These are phyloP conservation scores for Pythium oligandrum DNA, from an alignment of 352 stramenopile genomes.

Conservation along the genomic window DNA sequence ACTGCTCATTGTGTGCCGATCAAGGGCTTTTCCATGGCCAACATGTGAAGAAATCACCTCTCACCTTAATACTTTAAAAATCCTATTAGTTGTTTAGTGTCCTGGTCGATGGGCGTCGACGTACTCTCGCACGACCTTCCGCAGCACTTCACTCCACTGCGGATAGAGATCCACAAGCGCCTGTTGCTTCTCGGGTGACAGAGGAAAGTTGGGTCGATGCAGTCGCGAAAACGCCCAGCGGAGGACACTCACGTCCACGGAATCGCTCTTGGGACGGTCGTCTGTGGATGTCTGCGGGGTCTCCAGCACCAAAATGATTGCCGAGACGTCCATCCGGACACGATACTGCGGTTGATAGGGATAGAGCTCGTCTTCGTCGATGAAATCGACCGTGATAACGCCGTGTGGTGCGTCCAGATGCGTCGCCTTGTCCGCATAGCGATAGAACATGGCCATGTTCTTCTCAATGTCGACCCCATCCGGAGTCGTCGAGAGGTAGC, in stretches of 20 bases:
- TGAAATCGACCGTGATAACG: constrained; percentile 28
- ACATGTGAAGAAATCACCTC: no score
- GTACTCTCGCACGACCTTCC: not conserved
- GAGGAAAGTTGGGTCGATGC: not conserved
- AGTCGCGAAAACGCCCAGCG: not conserved
- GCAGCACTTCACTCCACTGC: not conserved
- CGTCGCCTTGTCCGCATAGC: not conserved
- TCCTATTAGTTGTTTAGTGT: no score
- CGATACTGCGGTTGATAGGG: constrained; percentile 23
- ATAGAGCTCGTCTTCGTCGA: constrained; percentile 28
- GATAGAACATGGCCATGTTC: constrained; percentile 5
- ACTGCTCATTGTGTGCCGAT: no score
- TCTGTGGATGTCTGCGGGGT: not conserved
- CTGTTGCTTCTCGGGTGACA: not conserved
- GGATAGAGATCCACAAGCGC: not conserved
- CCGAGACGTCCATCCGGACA: constrained; percentile 22
- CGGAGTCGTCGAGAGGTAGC: not conserved
- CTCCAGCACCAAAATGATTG: not conserved
- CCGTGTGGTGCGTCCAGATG: constrained; percentile 13
- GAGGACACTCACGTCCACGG: not conserved
- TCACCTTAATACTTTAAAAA: no score
- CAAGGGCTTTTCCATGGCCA: no score
- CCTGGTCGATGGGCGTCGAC: no score
- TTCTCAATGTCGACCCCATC: constrained; percentile 2
- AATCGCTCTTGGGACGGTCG: not conserved